Percentiles rank a stretch among this genome's conserved stretches.
Evolutionary conservation across 305 asterid genomes (phyloP).

Genomic region (Rubia peregrina): DNA sequence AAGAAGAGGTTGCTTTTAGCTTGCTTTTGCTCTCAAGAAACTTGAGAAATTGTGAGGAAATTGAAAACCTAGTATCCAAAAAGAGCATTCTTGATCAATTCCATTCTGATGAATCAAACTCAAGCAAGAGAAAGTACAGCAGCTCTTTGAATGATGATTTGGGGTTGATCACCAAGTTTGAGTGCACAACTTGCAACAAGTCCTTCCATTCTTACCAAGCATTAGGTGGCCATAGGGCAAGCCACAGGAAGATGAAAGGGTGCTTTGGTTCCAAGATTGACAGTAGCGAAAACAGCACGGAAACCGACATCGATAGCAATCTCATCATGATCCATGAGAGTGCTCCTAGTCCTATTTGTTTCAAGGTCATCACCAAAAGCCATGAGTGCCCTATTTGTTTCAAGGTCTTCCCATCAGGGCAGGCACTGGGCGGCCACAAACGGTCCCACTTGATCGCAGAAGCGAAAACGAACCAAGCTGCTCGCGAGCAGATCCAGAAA

Average conservation of each 20-base stretch:
- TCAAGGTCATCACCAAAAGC: slow-evolving; percentile 25
- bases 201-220: slow-evolving; percentile 58
- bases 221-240: slow-evolving; percentile 64
- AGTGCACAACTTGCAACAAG: slow-evolving; percentile 48
- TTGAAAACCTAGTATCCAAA: slow-evolving; percentile 17
- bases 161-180: slow-evolving; percentile 29
- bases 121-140: slow-evolving; percentile 29
- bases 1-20: slow-evolving; percentile 73
- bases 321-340: slow-evolving; percentile 10
- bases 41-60: slow-evolving; percentile 33
- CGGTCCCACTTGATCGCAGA: slow-evolving; percentile 52
- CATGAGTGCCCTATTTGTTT: slow-evolving; percentile 75
- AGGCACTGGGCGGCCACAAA: slow-evolving; percentile 91
- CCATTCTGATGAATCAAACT: slow-evolving; percentile 17
- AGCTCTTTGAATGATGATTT: slow-evolving; percentile 9
- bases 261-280: slow-evolving; percentile 37
- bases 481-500: slow-evolving; percentile 16
- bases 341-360: background rate
- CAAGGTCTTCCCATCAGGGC: slow-evolving; percentile 70
- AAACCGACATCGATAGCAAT: slow-evolving; percentile 27
- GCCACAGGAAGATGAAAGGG: slow-evolving; percentile 56
- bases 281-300: slow-evolving; percentile 33
- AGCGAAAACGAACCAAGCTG: slow-evolving; percentile 22
- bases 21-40: slow-evolving; percentile 62
- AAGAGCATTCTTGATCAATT: slow-evolving; percentile 10